Base-by-base conservation (phyloP, 2,329 filamentous ascomycete species). In the Stagonosporopsis chrysanthemi region DNA sequence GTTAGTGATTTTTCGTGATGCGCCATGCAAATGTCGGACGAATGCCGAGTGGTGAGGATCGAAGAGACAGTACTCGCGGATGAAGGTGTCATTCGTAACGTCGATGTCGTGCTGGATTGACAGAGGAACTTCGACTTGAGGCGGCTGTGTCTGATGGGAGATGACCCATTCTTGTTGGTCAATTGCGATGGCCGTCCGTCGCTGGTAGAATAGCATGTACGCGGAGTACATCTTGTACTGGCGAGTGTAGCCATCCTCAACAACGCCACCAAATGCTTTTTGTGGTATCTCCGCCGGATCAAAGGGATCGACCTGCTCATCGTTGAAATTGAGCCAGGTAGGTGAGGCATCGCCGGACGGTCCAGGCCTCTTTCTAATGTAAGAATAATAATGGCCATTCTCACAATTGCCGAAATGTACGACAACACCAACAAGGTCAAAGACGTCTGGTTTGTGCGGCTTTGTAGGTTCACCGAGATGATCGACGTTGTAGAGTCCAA, bases 171-270 rank as follows among this genome's bases (percentile, higher is more conserved):
- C 59, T 5, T 51, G 44, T 33, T 70, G 65, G 29, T 75, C 72
- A 11, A 69, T 58, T 8, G 81, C 79, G 53, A 93, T 81, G 4
- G 86, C 85, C 0, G 88, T 88, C 3, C 88, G 85, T 45, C 95
- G 87, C 74, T 97, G 90, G 74, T 99, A 99, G 75, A 99, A 98
- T 8, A 99, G 83, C 91, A 99, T 98, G 75, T 99, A 99, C 12
- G 94, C 95, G 73, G 92, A 98, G 52, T 68, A 76, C 38, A 68
- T 64, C 52, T 76, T 76, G 48, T 64, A 66, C 31, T 66, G 63
- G 6, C 68, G 65, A 23, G 61, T 68, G 36, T 69, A 72, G 11
- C 61, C 56, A 3, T 75, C 73, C 5, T 75, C 74, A 14, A 56
- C 68, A 19, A 61, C 78, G 1, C 80, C 80, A 28, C 80, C 80